Evolutionary conservation across 2,329 filamentous ascomycete species (phyloP).

Genomic region (Verticillium nubilum): DNA sequence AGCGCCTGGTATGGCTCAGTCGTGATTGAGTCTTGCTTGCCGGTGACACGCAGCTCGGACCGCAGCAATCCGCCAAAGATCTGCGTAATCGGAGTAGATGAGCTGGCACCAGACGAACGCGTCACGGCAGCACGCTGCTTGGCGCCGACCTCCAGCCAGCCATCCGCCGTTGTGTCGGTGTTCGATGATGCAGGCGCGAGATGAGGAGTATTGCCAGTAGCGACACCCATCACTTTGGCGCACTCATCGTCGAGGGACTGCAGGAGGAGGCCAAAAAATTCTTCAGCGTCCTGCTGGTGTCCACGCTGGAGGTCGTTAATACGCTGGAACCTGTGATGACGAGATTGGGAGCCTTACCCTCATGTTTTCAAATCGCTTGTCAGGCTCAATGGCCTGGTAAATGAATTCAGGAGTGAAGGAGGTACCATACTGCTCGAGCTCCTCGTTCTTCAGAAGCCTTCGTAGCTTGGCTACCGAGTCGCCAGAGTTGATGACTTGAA

Average conservation of each 20-base stretch:
- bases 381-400: conserved; percentile 82
- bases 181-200: conserved; percentile 19
- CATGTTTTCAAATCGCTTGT: conserved; percentile 89
- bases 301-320: conserved; percentile 58
- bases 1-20: conserved; percentile 90
- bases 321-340: neutral
- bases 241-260: conserved; percentile 94
- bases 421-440: conserved; percentile 86
- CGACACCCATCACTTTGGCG: conserved; percentile 62
- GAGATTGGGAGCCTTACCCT: conserved; percentile 50
- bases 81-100: conserved; percentile 80
- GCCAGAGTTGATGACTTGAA: conserved; percentile 78
- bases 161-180: conserved; percentile 37
- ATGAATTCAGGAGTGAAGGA: conserved; percentile 91
- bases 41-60: conserved; percentile 82
- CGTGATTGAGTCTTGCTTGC: conserved; percentile 85
- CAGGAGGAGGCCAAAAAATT: conserved; percentile 89
- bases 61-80: conserved; percentile 91
- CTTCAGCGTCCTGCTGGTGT: conserved; percentile 96
- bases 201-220: conserved; percentile 17
- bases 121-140: conserved; percentile 86
- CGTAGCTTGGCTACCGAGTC: conserved; percentile 67
- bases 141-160: conserved; percentile 92
- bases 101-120: conserved; percentile 71
- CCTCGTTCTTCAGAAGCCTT: conserved; percentile 69